Base-by-base conservation (phyloP, 2,329 filamentous ascomycete genomes). In the Byssothecium circinans region DNA sequence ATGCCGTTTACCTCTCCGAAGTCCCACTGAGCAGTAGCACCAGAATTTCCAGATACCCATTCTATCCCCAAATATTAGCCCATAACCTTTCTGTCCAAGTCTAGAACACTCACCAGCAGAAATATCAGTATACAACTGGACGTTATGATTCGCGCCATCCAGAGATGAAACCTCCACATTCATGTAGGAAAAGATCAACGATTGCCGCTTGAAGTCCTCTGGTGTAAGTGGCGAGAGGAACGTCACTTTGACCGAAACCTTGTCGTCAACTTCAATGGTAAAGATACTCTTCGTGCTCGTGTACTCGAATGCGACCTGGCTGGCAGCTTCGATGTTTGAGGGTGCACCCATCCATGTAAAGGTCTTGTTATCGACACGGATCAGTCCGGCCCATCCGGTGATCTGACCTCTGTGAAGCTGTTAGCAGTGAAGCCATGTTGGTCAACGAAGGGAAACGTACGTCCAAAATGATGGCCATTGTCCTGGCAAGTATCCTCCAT, bases 221-320 rank as follows among this genome's bases (percentile, higher is more conserved):
- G 86, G 83, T 15, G 81, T 86, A 14, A 91, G 76, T 0, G 87
- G 86, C 0, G 86, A 88, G 38, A 89, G 66, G 61, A 91, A 91
- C 0, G 81, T 87, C 43, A 86, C 78, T 15, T 79, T 87, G 75
- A 91, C 75, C 45, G 79, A 72, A 7, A 91, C 76, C 49, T 80
- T 78, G 22, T 77, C 77, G 30, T 68, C 83, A 12, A 86, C 83
- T 53, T 83, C 76, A 73, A 89, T 82, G 8, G 78, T 83, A 65
- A 90, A 91, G 19, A 81, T 81, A 58, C 85, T 89, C 62, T 78
- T 80, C 4, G 87, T 90, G 0, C 87, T 86, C 0, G 87, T 89
- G 65, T 89, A 90, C 47, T 83, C 78, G 62, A 83, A 84, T 0
- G 80, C 74, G 2, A 77, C 80, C 65, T 91, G 87, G 17, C 80